phyloP scores from a whole-genome alignment of 805 yeast species.

The Sungouiozyma intestinalis region DNA sequence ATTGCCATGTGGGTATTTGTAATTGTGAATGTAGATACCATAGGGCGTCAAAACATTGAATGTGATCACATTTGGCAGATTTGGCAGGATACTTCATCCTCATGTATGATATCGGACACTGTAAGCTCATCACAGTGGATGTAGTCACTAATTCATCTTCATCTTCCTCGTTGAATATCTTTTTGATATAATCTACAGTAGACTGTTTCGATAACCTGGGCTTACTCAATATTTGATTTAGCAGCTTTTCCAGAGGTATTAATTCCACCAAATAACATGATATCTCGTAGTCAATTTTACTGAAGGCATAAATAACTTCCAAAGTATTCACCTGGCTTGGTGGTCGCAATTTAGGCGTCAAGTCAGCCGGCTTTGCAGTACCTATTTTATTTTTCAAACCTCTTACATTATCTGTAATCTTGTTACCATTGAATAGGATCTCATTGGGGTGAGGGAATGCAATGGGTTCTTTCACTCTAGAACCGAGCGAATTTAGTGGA shows the following conservation, averaged over 20 bases:
- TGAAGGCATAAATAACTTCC: slow-evolving; percentile 46
- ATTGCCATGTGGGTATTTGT: slow-evolving; percentile 76
- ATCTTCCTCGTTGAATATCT: slow-evolving; percentile 33
- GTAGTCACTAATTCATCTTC: slow-evolving; percentile 59
- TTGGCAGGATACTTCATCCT: slow-evolving; percentile 65
- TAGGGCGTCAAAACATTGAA: slow-evolving; percentile 80
- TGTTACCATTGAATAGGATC: slow-evolving; percentile 44
- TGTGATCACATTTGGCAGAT: slow-evolving; percentile 61
- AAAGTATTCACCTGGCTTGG: slow-evolving; percentile 31
- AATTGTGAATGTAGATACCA: slow-evolving; percentile 65
- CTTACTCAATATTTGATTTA: slow-evolving; percentile 31
- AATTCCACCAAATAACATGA: slow-evolving; percentile 48
- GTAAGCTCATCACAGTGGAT: slow-evolving; percentile 53
- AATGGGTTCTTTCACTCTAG: slow-evolving; percentile 50
- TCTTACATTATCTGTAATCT: slow-evolving; percentile 42
- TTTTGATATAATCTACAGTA: slow-evolving; percentile 39
- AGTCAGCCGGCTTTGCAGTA: slow-evolving; percentile 69
- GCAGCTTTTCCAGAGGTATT: slow-evolving; percentile 31
- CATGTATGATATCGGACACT: slow-evolving; percentile 69
- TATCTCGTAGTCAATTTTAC: slow-evolving; percentile 38
- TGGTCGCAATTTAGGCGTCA: slow-evolving; percentile 38
- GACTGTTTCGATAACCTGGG: slow-evolving; percentile 44
- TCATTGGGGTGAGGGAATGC: slow-evolving; percentile 71
- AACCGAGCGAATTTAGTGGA: slow-evolving; percentile 19
- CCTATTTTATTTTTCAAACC: slow-evolving; percentile 73